phyloP scores from a whole-genome alignment of 2,329 filamentous ascomycete genomes.

The Hypoxylon sp. region DNA sequence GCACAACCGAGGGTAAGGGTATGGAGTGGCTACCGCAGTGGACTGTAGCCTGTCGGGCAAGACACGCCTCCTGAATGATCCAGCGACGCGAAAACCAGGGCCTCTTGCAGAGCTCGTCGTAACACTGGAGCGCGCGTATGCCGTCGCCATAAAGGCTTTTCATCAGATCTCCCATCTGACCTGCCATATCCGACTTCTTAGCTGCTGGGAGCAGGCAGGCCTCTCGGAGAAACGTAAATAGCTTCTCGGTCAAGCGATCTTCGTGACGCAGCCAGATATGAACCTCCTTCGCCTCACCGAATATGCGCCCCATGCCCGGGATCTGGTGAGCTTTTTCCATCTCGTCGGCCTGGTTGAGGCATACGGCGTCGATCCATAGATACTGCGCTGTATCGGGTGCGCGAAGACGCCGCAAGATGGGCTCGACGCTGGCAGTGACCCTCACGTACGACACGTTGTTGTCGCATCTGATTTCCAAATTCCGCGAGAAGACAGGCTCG shows the following conservation, averaged over 20 bases:
- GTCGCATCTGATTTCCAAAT: not conserved
- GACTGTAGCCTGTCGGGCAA: not conserved
- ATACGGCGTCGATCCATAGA: not conserved
- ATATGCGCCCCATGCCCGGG: not conserved
- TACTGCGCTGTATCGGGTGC: not conserved
- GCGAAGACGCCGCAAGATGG: not conserved
- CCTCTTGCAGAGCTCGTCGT: not conserved
- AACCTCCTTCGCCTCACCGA: not conserved
- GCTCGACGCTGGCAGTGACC: not conserved
- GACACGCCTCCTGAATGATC: not conserved
- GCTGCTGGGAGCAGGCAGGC: not conserved
- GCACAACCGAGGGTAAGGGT: not conserved
- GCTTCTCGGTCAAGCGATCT: not conserved
- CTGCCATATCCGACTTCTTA: not conserved
- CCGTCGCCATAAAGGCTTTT: not conserved
- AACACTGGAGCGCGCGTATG: not conserved
- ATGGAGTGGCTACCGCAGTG: not conserved
- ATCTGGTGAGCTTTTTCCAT: not conserved
- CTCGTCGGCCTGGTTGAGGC: not conserved
- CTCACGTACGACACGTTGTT: not conserved
- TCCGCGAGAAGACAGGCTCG: not conserved
- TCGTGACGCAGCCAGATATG: not conserved
- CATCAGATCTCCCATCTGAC: not conserved
- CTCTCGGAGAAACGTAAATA: not conserved
- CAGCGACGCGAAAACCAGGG: not conserved